Base-by-base conservation (phyloP, 768 basidiomycete species). In the Hygrocybe punicea region DNA sequence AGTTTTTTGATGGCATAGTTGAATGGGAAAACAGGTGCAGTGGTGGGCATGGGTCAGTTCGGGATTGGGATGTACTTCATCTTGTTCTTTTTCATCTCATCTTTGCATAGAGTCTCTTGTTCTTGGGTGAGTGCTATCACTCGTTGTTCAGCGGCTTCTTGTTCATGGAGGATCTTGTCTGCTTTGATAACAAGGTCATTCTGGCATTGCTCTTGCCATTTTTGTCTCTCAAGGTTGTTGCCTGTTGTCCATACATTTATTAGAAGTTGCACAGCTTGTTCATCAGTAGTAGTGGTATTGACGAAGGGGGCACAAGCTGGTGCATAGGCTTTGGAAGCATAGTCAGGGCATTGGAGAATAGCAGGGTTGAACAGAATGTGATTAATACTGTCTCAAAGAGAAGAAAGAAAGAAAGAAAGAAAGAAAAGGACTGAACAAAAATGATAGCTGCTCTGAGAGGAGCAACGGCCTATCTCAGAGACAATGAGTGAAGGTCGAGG, bases 11-110 rank as follows among this genome's bases (percentile, higher is more conserved):
- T 2, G 6, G 54, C 42, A 21, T 45, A 55, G 10, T 35, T 13
- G n/a, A 19, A 25, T 4, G 54, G 3, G 33, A 55, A 14, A 17
- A 55, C 34, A 11, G 54, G 42, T 11, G 5, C 16, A 8, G 10
- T 13, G 14, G n/a, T 9, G 29, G 54, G 54, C 25, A 55, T 25
- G 8, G 23, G 23, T 13, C 19, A 13, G 21, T 13, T 42, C 8
- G 54, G 54, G 7, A 55, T 55, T 10, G 19, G 54, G 45, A 25
- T 23, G 36, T 46, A 34, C 34, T 55, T 55, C 14, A 25, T 29
- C 21, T 24, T 45, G 45, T 55, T 23, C 54, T 47, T 55, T 40
- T 47, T 55, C 7, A 24, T 10, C 25, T 55, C 54, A 7, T 55
- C 54, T 45, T 40, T 45, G 14, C 17, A 6, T 11, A n/a, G 25